Percentiles rank a stretch among this genome's conserved stretches.
phyloP scores from a whole-genome alignment of 305 asterid genomes.

The Lippia alba region DNA sequence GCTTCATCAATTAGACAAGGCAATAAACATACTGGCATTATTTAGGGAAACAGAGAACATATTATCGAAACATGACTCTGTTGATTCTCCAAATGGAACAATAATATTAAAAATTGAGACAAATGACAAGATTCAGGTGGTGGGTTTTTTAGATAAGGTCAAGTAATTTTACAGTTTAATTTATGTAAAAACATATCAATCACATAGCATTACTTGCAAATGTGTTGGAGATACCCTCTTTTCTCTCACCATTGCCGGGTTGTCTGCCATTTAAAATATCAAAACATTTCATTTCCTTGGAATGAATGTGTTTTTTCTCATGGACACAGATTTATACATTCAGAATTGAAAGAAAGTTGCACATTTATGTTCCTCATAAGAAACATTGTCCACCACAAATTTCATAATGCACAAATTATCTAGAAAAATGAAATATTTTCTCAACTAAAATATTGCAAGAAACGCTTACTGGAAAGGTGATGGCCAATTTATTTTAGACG shows the following conservation, averaged over 20 bases:
- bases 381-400: neutral
- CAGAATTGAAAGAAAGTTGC: too few species aligned
- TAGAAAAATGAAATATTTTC: constrained; percentile 5
- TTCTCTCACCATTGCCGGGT: neutral
- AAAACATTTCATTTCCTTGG: neutral
- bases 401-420: neutral
- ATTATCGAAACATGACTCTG: neutral
- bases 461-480: constrained; percentile 14
- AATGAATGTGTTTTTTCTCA: neutral
- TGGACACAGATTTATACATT: neutral
- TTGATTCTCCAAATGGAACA: neutral
- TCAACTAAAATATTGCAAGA: neutral
- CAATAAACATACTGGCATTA: neutral
- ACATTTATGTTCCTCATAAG: neutral
- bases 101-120: neutral
- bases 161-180: too few species aligned
- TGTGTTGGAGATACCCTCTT: neutral
- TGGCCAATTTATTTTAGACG: constrained; percentile 1
- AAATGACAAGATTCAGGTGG: neutral
- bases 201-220: too few species aligned
- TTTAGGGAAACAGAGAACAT: neutral
- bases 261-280: neutral
- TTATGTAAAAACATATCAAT: too few species aligned
- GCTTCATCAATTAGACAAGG: too few species aligned
- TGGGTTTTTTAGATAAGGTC: too few species aligned